Conservation (phyloP, 306 rosid species). For the Dalbergia cultrata region DNA sequence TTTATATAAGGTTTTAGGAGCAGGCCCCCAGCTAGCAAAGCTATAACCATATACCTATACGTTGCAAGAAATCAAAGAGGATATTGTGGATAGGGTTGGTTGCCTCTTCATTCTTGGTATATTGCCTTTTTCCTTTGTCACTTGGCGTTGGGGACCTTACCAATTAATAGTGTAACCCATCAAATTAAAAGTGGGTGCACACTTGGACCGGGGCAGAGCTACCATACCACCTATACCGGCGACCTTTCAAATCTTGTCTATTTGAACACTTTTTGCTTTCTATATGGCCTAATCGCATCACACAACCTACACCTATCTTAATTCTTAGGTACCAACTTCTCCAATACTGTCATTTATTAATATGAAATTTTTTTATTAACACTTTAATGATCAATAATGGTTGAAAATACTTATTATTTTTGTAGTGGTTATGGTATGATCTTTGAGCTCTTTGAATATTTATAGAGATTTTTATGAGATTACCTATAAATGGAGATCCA, state of each 20-base stretch:
- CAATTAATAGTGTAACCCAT: not conserved
- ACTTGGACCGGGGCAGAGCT: not conserved
- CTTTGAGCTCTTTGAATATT: too few relatives aligned
- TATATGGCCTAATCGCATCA: not conserved
- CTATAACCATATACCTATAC: not conserved
- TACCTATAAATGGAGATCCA: too few relatives aligned
- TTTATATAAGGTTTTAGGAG: not conserved
- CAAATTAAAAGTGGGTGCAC: not conserved
- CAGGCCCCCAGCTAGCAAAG: not conserved
- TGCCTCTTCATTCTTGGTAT: not conserved
- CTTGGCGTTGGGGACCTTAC: not conserved
- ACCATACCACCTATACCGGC: not conserved
- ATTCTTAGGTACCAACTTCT: not conserved
- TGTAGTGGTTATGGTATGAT: too few relatives aligned
- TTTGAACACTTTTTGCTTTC: not conserved
- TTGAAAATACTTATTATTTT: too few relatives aligned
- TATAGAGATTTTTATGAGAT: too few relatives aligned
- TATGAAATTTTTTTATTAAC: too few relatives aligned
- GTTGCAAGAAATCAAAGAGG: not conserved
- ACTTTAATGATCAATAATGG: too few relatives aligned
- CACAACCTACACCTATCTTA: not conserved
- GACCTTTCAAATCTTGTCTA: constrained; percentile 5
- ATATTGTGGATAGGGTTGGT: not conserved
- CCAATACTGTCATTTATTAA: not conserved
- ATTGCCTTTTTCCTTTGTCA: not conserved